Percentiles rank a stretch among this genome's conserved stretches.
Conservation (phyloP, 1,284 basidiomycete species). For the Heterobasidion irregulare region DNA sequence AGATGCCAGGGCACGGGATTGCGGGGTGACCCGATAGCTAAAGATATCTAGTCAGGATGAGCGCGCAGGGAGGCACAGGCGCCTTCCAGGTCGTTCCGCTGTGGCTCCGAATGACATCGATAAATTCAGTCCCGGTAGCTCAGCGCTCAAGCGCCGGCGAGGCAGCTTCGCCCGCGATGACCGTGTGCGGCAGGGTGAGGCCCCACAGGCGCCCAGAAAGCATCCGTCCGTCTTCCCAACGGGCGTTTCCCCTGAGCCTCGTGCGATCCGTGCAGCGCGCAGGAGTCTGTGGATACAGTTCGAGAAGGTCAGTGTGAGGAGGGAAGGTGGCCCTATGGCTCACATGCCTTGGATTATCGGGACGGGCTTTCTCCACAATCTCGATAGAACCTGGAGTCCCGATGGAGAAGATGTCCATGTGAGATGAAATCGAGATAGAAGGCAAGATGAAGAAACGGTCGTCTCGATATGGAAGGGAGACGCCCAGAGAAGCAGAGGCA, state of each 20-base stretch:
- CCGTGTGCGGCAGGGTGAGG: not conserved
- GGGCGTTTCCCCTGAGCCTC: no score
- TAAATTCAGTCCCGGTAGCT: no score
- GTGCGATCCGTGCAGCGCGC: not conserved
- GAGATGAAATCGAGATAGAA: slow-evolving; percentile 2
- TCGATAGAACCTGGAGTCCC: not conserved
- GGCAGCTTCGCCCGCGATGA: not conserved
- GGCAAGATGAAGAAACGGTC: not conserved
- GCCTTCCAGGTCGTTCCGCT: no score
- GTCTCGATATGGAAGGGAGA: not conserved
- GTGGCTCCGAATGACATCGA: no score
- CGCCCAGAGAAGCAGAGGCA: not conserved
- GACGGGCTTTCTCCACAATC: not conserved
- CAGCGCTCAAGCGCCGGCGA: no score
- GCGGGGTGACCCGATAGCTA: not conserved
- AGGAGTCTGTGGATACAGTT: not conserved
- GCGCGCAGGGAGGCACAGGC: no score
- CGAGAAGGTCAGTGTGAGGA: not conserved
- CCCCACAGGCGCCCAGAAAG: no score
- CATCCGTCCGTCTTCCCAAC: no score
- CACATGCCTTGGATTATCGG: not conserved
- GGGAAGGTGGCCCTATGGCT: not conserved
- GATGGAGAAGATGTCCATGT: slow-evolving; percentile 1
- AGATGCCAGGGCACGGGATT: not conserved
- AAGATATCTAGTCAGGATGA: no score